Evolutionary conservation across 306 rosid species (phyloP), one percentile per base, ranked within the genome.

Genomic region (Adenanthera pavonina): DNA sequence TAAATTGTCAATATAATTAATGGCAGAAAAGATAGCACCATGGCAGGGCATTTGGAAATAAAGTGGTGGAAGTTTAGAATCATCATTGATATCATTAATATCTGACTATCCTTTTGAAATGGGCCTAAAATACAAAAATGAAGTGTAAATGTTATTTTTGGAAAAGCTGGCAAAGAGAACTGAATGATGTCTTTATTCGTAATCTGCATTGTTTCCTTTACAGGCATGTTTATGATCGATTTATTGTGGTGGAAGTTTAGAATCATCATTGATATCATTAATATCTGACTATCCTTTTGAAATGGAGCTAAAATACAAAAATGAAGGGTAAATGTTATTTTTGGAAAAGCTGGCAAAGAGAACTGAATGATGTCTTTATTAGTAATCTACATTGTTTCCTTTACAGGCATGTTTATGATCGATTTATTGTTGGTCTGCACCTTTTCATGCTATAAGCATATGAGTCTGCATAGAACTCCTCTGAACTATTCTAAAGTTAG

Each of bases 111-210:
- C 56, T 62, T 72, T 56, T 53, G 47, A 16, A 44, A 53, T 65
- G 75, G 36, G 69, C 54, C 53, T n/a, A 43, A 68, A 72, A 62
- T 62, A 3, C 56, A 70, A 70, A 44, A 44, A 8, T 2, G 13
- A 46, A 47, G 40, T 40, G 46, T 47, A 47, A 3, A 6, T 20
- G 75, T 14, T 44, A 43, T 44, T 17, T 62, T 78, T 74, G 72
- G 12, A 41, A 15, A 71, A 59, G 75, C 35, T 3, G 30, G 56
- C 71, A 54, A 16, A 81, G 53, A 30, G 61, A 34, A 56, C 25
- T 82, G 35, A 56, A 48, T 30, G 38, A 61, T 56, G 59, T 77
- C 46, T 72, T 72, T 72, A 36, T 68, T 16, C 5, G 62, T 74
- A 44, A 51, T 36, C 34, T 69, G 4, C 67, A 15, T 34, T 51